phyloP scores from a whole-genome alignment of 2,329 filamentous ascomycete species.

The Ceratocystis variospora region DNA sequence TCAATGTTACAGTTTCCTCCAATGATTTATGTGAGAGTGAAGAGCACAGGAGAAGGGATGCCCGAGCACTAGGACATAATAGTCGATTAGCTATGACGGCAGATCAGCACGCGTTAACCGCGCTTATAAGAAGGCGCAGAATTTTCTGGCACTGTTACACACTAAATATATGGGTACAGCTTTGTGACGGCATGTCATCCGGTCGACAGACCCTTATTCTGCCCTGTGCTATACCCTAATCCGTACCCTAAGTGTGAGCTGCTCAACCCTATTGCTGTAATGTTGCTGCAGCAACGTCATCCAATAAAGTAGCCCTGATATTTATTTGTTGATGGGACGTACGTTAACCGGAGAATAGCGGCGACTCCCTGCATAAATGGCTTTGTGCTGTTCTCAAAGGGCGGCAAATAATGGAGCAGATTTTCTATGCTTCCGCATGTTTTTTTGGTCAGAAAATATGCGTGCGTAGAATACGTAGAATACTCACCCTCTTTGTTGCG shows the following conservation, averaged over 20 bases:
- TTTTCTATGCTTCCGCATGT: not conserved
- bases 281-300: slow-evolving; percentile 4
- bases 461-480: no score
- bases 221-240: not conserved
- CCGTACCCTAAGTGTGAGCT: not conserved
- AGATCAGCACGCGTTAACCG: no score
- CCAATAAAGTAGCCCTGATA: not conserved
- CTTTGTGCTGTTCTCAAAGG: not conserved
- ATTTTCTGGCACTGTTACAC: no score
- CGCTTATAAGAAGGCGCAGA: no score
- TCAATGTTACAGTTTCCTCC: no score
- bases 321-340: no score
- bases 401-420: not conserved
- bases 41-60: no score
- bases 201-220: not conserved
- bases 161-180: no score
- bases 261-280: not conserved
- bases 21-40: no score
- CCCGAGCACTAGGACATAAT: no score
- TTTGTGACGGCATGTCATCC: not conserved
- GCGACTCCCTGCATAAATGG: slow-evolving; percentile 1
- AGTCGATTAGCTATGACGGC: no score
- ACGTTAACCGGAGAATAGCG: not conserved
- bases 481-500: not conserved
- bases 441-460: not conserved